Conservation (phyloP, 257 asterid species). For the Petrea volubilis region DNA sequence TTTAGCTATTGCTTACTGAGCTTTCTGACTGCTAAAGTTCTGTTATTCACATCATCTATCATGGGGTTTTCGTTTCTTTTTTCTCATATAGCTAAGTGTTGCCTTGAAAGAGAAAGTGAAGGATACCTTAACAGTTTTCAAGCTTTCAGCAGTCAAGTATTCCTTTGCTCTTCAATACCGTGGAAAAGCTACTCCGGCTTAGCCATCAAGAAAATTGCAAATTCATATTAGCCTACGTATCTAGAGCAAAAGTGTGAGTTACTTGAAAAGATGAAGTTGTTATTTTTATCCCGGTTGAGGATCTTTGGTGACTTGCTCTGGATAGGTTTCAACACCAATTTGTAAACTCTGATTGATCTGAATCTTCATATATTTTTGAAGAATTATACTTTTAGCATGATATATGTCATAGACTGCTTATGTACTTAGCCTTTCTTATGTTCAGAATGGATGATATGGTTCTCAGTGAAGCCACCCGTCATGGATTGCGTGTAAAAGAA, state of each 20-base stretch:
- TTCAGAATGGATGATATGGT: conserved; percentile 84
- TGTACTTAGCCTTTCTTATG: not conserved
- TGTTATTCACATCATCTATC: not conserved
- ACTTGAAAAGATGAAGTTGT: not conserved
- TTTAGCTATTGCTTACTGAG: conserved; percentile 13
- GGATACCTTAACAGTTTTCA: conserved; percentile 57
- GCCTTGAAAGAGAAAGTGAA: not conserved
- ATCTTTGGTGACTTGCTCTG: not conserved
- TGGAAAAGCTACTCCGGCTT: conserved; percentile 53
- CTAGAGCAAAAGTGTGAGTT: conserved; percentile 86
- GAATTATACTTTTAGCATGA: not conserved
- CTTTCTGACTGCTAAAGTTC: not conserved
- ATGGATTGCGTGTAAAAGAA: conserved; percentile 66
- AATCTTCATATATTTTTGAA: not conserved
- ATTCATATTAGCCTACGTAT: conserved; percentile 79
- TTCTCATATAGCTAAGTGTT: not conserved
- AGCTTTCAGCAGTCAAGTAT: conserved; percentile 89
- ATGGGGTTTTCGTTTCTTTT: not conserved
- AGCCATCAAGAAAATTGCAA: conserved; percentile 53
- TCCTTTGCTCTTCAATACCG: conserved; percentile 80
- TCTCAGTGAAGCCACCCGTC: conserved; percentile 62
- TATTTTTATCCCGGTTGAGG: not conserved
- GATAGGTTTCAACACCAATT: not conserved
- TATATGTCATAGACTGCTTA: not conserved
- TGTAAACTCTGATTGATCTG: not conserved